Conservation (phyloP, 495 filamentous ascomycete genomes). For the Alectoria sarmentosa region DNA sequence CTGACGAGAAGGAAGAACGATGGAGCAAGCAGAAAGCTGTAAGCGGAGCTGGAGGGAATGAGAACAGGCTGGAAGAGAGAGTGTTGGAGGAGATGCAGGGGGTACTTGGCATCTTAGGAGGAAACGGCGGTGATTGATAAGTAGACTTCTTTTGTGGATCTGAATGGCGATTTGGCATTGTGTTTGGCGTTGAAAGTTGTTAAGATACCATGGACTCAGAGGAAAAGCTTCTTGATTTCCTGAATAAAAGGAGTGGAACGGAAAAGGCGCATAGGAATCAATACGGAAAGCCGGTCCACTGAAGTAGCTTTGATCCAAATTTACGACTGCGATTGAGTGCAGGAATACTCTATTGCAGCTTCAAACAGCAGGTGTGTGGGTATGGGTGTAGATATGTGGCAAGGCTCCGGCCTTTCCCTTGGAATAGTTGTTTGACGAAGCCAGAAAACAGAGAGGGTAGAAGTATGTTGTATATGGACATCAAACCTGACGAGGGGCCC, state of each 20-base stretch:
- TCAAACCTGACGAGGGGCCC: too few relatives aligned
- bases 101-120: conserved; percentile 16
- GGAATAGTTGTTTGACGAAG: too few relatives aligned
- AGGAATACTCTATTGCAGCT: too few relatives aligned
- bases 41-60: conserved; percentile 31
- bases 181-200: background rate
- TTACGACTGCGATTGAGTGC: background rate
- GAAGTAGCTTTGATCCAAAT: background rate
- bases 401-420: too few relatives aligned
- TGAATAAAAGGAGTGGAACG: background rate
- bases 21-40: conserved; percentile 48
- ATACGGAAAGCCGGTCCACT: background rate
- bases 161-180: background rate
- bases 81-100: conserved; percentile 53
- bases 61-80: conserved; percentile 67
- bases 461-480: too few relatives aligned
- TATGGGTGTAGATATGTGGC: too few relatives aligned
- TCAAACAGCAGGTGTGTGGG: too few relatives aligned
- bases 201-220: background rate
- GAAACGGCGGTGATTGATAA: conserved; percentile 2
- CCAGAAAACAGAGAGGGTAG: too few relatives aligned
- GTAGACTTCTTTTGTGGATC: background rate
- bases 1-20: conserved; percentile 60
- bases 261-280: background rate
- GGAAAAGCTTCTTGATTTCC: background rate